Conservation (phyloP, 2,329 filamentous ascomycete species). For the Pseudodiploospora longispora region DNA sequence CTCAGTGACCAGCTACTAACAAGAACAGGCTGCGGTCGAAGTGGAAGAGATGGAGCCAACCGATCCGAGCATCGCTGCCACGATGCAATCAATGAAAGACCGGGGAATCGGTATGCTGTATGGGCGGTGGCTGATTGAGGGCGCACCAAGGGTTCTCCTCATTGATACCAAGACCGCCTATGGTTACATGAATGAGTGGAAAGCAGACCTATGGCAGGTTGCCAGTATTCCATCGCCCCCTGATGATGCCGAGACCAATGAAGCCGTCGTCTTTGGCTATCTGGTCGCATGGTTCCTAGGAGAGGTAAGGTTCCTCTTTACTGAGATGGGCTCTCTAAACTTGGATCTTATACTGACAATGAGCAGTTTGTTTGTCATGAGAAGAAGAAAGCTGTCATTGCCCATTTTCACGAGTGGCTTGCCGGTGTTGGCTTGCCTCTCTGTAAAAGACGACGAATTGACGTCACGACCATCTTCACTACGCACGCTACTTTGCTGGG, state of each 20-base stretch:
- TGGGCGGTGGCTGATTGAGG: slow-evolving; percentile 95
- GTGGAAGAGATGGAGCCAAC: slow-evolving; percentile 87
- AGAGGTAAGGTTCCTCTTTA: slow-evolving; percentile 56
- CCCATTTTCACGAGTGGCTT: slow-evolving; percentile 98
- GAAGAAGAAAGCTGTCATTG: slow-evolving; percentile 84
- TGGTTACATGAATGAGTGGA: slow-evolving; percentile 90
- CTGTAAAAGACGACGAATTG: slow-evolving; percentile 88
- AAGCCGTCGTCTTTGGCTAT: slow-evolving; percentile 96
- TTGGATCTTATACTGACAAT: slow-evolving; percentile 9
- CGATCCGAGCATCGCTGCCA: slow-evolving; percentile 67
- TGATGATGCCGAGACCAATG: slow-evolving; percentile 89
- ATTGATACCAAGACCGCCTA: slow-evolving; percentile 95
- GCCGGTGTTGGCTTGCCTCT: slow-evolving; percentile 88
- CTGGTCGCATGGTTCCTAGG: slow-evolving; percentile 96
- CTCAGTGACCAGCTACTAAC: slow-evolving; percentile 5
- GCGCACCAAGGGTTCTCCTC: slow-evolving; percentile 83
- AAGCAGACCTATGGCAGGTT: slow-evolving; percentile 86
- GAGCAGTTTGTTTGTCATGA: slow-evolving; percentile 84
- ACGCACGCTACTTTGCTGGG: slow-evolving; percentile 94
- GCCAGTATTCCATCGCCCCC: slow-evolving; percentile 91
- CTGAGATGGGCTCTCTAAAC: neutral
- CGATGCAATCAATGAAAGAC: slow-evolving; percentile 87
- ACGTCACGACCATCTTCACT: slow-evolving; percentile 96
- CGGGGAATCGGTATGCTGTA: slow-evolving; percentile 86
- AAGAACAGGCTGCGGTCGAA: slow-evolving; percentile 77